Percentiles rank a stretch among this genome's conserved stretches.
Conservation (phyloP, 768 basidiomycete species). For the Favolaschia claudopus region DNA sequence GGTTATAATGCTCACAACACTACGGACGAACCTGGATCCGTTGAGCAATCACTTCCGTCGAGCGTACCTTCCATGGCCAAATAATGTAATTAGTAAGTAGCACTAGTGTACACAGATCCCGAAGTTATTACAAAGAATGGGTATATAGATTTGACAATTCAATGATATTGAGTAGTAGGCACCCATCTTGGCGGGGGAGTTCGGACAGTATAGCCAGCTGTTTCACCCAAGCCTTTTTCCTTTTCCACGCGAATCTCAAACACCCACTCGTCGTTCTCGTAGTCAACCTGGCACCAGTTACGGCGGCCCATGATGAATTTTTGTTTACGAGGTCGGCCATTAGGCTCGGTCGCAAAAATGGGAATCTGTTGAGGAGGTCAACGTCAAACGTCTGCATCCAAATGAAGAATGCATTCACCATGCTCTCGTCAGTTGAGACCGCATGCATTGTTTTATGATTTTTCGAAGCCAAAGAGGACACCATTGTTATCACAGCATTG, state of each 20-base stretch:
- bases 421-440: constrained; percentile 84
- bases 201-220: constrained; percentile 63
- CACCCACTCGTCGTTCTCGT: constrained; percentile 64
- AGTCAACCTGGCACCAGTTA: constrained; percentile 84
- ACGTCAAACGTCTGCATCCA: not conserved
- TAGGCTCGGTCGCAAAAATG: constrained; percentile 77
- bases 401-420: constrained; percentile 54
- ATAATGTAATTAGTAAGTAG: too few species aligned
- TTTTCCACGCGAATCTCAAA: constrained; percentile 91
- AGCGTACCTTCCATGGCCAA: not conserved
- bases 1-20: not conserved
- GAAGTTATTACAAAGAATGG: not conserved
- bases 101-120: not conserved
- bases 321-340: constrained; percentile 77
- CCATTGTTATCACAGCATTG: constrained; percentile 75
- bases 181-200: constrained; percentile 18
- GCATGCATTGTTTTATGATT: constrained; percentile 88
- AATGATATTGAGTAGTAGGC: not conserved
- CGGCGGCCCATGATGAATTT: constrained; percentile 87
- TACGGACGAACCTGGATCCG: not conserved
- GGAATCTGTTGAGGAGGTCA: constrained; percentile 61
- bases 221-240: constrained; percentile 81
- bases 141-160: not conserved
- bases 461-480: constrained; percentile 80
- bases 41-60: not conserved